phyloP scores from a whole-genome alignment of 345 rosid genomes.

The Salix dunnii region DNA sequence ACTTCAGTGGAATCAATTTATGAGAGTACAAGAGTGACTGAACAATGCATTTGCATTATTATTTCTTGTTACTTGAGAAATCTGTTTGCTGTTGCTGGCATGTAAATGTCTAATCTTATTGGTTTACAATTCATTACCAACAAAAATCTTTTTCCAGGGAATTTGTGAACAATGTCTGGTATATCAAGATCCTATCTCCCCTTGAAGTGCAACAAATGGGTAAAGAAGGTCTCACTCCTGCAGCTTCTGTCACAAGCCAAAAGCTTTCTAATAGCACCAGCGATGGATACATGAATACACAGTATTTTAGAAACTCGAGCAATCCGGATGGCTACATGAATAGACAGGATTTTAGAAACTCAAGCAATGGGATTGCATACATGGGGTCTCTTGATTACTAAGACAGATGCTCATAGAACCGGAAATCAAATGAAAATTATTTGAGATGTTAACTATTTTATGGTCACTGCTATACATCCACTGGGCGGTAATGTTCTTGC shows the following conservation, averaged over 20 bases:
- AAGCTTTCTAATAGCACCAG: constrained; percentile 20
- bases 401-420: background rate
- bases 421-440: background rate
- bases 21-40: background rate
- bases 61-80: background rate
- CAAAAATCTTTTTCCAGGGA: background rate
- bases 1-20: no score
- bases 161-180: background rate
- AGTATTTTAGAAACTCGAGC: constrained; percentile 11
- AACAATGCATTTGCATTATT: background rate
- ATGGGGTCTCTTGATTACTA: background rate
- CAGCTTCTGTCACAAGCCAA: constrained; percentile 26
- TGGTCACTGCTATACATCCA: background rate
- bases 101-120: background rate
- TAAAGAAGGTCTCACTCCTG: background rate
- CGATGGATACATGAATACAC: constrained; percentile 17
- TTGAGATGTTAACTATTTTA: background rate
- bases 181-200: background rate
- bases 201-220: background rate
- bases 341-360: constrained; percentile 15
- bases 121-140: background rate
- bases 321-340: constrained; percentile 12
- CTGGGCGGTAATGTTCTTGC: background rate
- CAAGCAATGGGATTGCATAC: background rate
- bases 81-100: background rate